A percentile compares a stretch with the other conserved stretches of the same genome.
Evolutionary conservation across 495 filamentous ascomycete species (phyloP).

Genomic region (Aspergillus sparsus): DNA sequence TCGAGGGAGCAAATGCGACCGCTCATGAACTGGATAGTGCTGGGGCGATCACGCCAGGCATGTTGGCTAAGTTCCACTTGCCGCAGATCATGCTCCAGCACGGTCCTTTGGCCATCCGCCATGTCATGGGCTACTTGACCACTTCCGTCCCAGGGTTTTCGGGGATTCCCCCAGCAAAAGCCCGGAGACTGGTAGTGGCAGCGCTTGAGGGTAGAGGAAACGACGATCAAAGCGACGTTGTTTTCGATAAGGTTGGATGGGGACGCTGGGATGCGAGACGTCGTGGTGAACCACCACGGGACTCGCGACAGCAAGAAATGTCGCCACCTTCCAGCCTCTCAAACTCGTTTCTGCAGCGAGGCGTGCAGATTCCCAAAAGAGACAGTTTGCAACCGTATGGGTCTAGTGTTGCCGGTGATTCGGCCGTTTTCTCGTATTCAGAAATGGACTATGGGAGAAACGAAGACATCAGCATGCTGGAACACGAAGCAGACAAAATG

Average conservation of each 20-base stretch:
- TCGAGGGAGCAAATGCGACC: slow-evolving; percentile 39
- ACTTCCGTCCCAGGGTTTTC: slow-evolving; percentile 92
- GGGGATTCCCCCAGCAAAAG: slow-evolving; percentile 86
- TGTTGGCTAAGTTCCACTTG: slow-evolving; percentile 90
- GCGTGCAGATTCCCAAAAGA: slow-evolving; percentile 67
- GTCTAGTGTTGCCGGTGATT: slow-evolving; percentile 67
- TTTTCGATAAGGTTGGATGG: slow-evolving; percentile 97
- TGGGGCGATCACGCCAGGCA: slow-evolving; percentile 78
- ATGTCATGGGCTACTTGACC: slow-evolving; percentile 90
- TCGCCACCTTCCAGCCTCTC: slow-evolving; percentile 54
- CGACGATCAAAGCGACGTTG: slow-evolving; percentile 69
- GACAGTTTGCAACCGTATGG: slow-evolving; percentile 52
- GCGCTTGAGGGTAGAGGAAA: slow-evolving; percentile 76
- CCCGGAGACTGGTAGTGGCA: slow-evolving; percentile 81
- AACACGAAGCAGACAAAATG: slow-evolving; percentile 95
- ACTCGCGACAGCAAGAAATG: slow-evolving; percentile 36
- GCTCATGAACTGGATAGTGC: slow-evolving; percentile 62
- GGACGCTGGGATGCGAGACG: slow-evolving; percentile 88
- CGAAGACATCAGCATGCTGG: slow-evolving; percentile 65
- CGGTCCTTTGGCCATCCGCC: slow-evolving; percentile 89
- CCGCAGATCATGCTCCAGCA: slow-evolving; percentile 86
- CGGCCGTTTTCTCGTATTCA: slow-evolving; percentile 72
- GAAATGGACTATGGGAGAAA: slow-evolving; percentile 53
- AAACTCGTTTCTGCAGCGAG: slow-evolving; percentile 52
- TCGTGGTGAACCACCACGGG: slow-evolving; percentile 63